phyloP scores from a whole-genome alignment of 495 filamentous ascomycete species.

The Chaetomium tenue region DNA sequence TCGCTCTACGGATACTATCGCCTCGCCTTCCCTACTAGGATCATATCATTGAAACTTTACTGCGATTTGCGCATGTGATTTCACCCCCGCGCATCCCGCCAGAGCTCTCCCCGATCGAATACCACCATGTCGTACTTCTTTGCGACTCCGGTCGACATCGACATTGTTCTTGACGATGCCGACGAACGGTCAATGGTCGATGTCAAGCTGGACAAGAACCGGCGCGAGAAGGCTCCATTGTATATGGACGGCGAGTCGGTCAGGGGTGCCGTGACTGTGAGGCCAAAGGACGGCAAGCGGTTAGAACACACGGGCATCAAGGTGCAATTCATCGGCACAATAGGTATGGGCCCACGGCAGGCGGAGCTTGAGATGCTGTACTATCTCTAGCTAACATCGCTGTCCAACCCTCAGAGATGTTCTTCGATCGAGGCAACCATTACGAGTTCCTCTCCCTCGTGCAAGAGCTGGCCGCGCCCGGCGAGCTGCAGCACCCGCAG shows the following conservation, averaged over 20 bases:
- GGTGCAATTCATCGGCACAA: conserved; percentile 98
- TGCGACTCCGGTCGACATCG: conserved; percentile 96
- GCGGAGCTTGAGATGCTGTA: background rate
- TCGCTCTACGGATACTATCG: background rate
- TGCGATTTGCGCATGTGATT: background rate
- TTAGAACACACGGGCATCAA: conserved; percentile 99
- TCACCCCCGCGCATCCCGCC: background rate
- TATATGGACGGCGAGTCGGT: conserved; percentile 99
- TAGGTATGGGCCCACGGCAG: conserved; percentile 57
- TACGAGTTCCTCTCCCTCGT: conserved; percentile 97
- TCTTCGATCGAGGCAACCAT: conserved; percentile 98
- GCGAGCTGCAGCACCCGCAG: conserved; percentile 96
- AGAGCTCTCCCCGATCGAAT: background rate
- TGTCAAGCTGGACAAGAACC: conserved; percentile 95
- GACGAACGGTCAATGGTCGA: conserved; percentile 94
- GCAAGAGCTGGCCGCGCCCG: conserved; percentile 92
- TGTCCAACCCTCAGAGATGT: conserved; percentile 67
- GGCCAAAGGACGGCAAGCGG: conserved; percentile 97
- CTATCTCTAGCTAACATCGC: conserved; percentile 1
- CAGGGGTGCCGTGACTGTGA: conserved; percentile 87
- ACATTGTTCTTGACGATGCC: conserved; percentile 91
- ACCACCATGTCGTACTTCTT: conserved; percentile 93
- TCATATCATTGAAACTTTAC: background rate
- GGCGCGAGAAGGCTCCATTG: conserved; percentile 91
- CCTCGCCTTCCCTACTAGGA: background rate